Conservation (phyloP, 805 yeast genomes). For the Sungouiozyma intestinalis region DNA sequence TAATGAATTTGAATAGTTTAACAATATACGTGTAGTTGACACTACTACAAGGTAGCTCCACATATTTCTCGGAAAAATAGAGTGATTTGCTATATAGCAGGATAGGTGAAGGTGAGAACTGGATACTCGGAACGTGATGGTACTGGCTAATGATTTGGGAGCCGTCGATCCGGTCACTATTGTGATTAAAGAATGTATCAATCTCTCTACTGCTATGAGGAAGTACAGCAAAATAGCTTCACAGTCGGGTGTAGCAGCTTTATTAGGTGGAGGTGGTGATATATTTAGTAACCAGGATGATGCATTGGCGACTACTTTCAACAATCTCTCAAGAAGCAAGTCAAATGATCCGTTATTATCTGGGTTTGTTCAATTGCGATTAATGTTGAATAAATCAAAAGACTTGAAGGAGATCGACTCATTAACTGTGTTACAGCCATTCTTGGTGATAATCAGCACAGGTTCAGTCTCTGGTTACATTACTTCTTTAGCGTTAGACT, state of each 20-base stretch:
- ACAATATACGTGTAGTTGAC: not conserved
- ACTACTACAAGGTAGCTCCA: not conserved
- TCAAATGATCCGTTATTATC: slow-evolving; percentile 52
- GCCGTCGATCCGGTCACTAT: slow-evolving; percentile 72
- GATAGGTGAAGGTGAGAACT: no score
- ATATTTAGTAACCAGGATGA: slow-evolving; percentile 39
- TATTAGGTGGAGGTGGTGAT: slow-evolving; percentile 55
- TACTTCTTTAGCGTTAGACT: slow-evolving; percentile 68
- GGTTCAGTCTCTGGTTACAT: slow-evolving; percentile 79
- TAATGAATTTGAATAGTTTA: not conserved
- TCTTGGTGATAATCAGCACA: slow-evolving; percentile 70
- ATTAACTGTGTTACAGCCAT: slow-evolving; percentile 73
- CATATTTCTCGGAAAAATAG: no score
- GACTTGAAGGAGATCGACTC: slow-evolving; percentile 52
- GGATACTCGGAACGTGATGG: not conserved
- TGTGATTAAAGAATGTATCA: slow-evolving; percentile 79
- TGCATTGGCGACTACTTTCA: slow-evolving; percentile 29
- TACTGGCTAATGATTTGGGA: not conserved
- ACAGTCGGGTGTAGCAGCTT: slow-evolving; percentile 69
- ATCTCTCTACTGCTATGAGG: slow-evolving; percentile 81
- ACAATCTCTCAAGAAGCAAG: slow-evolving; percentile 22
- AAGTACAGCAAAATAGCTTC: slow-evolving; percentile 63
- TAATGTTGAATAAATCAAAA: slow-evolving; percentile 50
- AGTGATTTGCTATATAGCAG: not conserved
- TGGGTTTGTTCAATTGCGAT: slow-evolving; percentile 68